Evolutionary conservation across 176 grass and related monocot genomes (phyloP).

Genomic region (Triticum monococcum): DNA sequence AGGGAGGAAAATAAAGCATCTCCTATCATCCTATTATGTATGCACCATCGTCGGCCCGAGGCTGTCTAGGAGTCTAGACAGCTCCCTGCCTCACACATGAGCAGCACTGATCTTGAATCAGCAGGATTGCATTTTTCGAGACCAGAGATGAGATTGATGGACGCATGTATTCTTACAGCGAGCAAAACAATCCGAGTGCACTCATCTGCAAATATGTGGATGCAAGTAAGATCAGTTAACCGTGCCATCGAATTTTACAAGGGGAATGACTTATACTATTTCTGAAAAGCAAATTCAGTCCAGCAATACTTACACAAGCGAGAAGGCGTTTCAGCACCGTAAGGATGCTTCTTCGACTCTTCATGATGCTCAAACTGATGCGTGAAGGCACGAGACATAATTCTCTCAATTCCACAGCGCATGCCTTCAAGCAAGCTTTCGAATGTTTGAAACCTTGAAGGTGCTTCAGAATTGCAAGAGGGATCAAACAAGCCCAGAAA

Average conservation of each 20-base stretch:
- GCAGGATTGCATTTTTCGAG: neutral
- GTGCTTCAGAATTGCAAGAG: neutral
- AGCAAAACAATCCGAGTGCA: neutral
- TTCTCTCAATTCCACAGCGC: neutral
- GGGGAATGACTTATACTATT: neutral
- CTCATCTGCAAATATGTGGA: conserved; percentile 16
- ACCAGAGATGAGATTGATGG: neutral
- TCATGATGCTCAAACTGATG: neutral
- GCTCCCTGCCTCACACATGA: neutral
- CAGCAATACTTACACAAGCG: conserved; percentile 33
- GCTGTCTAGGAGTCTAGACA: neutral
- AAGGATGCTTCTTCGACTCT: neutral
- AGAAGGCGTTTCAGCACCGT: neutral
- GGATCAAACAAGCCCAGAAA: neutral
- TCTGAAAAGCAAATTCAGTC: neutral
- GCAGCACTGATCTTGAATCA: neutral
- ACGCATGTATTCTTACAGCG: neutral
- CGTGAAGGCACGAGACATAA: neutral
- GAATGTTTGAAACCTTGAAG: neutral
- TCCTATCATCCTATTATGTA: neutral
- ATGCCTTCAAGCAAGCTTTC: neutral
- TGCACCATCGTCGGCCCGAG: neutral
- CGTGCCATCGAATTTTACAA: neutral
- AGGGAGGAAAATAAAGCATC: neutral
- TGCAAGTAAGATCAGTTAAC: neutral